Evolutionary conservation across 768 basidiomycete species (phyloP), one percentile per base, ranked within the genome.

Genomic region (Lentinula guzmanii): DNA sequence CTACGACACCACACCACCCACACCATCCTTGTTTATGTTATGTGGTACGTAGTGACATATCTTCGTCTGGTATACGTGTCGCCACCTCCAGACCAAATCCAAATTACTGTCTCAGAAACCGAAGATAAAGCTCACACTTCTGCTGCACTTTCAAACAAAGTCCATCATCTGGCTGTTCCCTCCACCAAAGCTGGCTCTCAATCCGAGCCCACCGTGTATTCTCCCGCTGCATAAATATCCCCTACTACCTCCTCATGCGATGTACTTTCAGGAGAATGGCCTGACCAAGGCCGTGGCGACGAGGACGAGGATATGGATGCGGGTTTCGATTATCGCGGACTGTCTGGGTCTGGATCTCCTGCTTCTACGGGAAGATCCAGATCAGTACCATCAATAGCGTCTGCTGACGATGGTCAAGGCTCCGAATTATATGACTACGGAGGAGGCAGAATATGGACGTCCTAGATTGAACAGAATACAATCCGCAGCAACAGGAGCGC

Each of bases 181-280:
- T 28, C 28, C 28, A 28, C 28, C 24, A 28, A 56, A 28, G 55
- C n/a, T 39, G 39, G 55, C 2, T 45, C 41, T 24, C 55, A 41
- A 28, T 28, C 41, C 11, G 55, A 56, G 15, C 39, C 55, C 39
- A 39, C 50, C 21, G 45, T 58, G 67, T 87, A 82, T 63, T 76
- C 82, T 35, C 81, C 59, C 28, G 59, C 59, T n/a, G 59, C 59
- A 8, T 50, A 50, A 50, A 51, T 52, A 52, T 60, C 52, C 37
- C 59, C 59, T 39, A 50, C 59, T 16, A 43, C n/a, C 24, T 43
- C 39, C 55, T 28, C 55, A 56, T 28, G 9, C 4, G 28, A 56
- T 56, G 37, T 56, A 42, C 15, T 6, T 24, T 43, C 41, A 37
- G 9, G 18, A 13, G 13, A 28, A 13, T 31, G 41, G 55, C 8